Percentiles rank a stretch among this genome's conserved stretches.
Evolutionary conservation across 139 green algal genomes (phyloP).

Genomic region (Trebouxia sp.): DNA sequence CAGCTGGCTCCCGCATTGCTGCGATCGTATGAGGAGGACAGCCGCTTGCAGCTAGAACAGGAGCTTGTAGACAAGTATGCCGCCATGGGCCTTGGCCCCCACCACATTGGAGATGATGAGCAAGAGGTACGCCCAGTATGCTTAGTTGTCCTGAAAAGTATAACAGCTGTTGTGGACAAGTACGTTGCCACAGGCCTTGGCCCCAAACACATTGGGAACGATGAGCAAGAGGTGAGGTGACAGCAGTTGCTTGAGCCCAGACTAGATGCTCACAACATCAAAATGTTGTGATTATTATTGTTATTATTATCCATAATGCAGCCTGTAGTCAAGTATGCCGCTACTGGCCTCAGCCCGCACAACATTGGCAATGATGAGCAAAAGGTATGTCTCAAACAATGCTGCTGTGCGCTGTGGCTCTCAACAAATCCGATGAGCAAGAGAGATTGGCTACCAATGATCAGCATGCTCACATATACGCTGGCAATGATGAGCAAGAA

Average conservation of each 20-base stretch:
- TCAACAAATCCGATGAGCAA: too few species aligned
- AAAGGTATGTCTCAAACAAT: too few species aligned
- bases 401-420: too few species aligned
- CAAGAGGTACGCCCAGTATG: slow-evolving; percentile 40
- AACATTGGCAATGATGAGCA: too few species aligned
- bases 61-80: slow-evolving; percentile 43
- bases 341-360: not conserved
- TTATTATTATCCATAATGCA: not conserved
- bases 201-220: slow-evolving; percentile 26
- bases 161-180: slow-evolving; percentile 4
- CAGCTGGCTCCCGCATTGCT: slow-evolving; percentile 33
- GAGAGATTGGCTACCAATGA: too few species aligned
- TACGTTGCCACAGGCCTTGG: slow-evolving; percentile 40
- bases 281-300: not conserved
- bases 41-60: slow-evolving; percentile 31
- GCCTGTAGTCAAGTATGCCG: not conserved
- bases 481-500: too few species aligned
- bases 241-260: not conserved
- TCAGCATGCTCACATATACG: too few species aligned
- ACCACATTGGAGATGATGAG: slow-evolving; percentile 35
- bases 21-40: slow-evolving; percentile 27
- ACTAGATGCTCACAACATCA: not conserved
- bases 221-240: slow-evolving; percentile 47
- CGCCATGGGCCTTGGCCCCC: slow-evolving; percentile 34
- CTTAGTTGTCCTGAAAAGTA: not conserved